Percentiles rank a stretch among this genome's conserved stretches.
Evolutionary conservation across 2,329 filamentous ascomycete genomes (phyloP).

Genomic region (Xylariaceae sp.): DNA sequence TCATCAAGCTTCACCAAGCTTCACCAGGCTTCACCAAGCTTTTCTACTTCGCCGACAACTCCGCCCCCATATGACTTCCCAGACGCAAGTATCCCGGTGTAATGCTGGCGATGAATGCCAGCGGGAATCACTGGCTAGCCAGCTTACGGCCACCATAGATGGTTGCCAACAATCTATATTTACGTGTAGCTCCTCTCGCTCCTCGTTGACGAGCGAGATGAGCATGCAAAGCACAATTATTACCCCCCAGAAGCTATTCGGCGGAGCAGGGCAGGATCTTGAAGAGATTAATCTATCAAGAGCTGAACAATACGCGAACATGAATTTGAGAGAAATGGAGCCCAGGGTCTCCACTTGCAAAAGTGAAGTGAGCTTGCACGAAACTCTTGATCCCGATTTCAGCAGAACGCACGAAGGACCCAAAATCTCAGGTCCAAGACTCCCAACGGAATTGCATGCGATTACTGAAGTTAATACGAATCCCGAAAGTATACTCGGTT

Average conservation of each 20-base stretch:
- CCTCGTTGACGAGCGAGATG: conserved; percentile 21
- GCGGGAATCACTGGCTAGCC: conserved; percentile 18
- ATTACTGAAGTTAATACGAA: conserved; percentile 3
- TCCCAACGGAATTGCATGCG: conserved; percentile 1
- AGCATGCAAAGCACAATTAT: conserved; percentile 12
- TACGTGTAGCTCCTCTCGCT: conserved; percentile 15
- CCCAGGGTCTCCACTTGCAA: neutral
- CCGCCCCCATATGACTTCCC: neutral
- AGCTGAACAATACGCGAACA: neutral
- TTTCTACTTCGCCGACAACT: neutral
- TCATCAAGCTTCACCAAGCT: neutral
- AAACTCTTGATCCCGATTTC: neutral
- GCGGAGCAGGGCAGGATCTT: neutral
- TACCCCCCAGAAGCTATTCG: neutral
- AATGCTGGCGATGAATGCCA: conserved; percentile 8
- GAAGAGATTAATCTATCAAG: neutral
- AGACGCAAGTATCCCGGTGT: neutral
- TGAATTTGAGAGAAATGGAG: neutral
- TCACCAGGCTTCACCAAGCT: neutral
- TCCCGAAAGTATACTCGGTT: conserved; percentile 21
- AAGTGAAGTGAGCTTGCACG: neutral
- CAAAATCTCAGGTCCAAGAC: neutral
- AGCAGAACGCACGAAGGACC: neutral
- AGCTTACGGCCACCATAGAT: conserved; percentile 17
- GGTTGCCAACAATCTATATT: conserved; percentile 19